Evolutionary conservation across 768 basidiomycete species (phyloP).

Genomic region (Pisolithus sp.): DNA sequence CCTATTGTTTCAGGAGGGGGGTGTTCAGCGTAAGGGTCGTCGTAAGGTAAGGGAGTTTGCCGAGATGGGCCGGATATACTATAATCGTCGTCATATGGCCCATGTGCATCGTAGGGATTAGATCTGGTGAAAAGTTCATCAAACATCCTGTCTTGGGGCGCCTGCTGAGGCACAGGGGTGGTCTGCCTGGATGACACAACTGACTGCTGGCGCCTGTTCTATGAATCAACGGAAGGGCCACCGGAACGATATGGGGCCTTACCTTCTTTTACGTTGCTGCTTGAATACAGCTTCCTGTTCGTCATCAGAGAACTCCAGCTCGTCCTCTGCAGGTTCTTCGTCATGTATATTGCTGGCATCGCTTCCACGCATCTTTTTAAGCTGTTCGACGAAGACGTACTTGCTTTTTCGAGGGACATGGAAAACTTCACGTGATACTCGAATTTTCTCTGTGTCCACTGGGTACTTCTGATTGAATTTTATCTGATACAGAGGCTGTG

Average conservation of each 20-base stretch:
- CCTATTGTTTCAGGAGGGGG: constrained; percentile 26
- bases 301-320: constrained; percentile 93
- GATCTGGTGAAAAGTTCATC: constrained; percentile 40
- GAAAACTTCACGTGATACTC: constrained; percentile 60
- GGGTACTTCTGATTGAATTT: constrained; percentile 67
- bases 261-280: constrained; percentile 55
- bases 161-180: constrained; percentile 48
- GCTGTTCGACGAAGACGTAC: constrained; percentile 74
- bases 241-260: constrained; percentile 14
- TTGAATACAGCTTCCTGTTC: constrained; percentile 79
- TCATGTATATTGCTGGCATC: constrained; percentile 94
- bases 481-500: constrained; percentile 84
- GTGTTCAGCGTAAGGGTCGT: constrained; percentile 66
- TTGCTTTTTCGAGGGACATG: constrained; percentile 76
- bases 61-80: constrained; percentile 46
- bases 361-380: constrained; percentile 72
- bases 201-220: constrained; percentile 47
- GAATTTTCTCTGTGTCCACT: constrained; percentile 49
- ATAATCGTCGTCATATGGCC: constrained; percentile 65
- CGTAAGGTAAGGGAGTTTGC: constrained; percentile 66
- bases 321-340: constrained; percentile 87
- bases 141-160: constrained; percentile 49
- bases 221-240: constrained; percentile 1
- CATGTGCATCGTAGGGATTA: constrained; percentile 61
- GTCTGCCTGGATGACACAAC: constrained; percentile 47